Base-by-base conservation (phyloP, 495 filamentous ascomycete species). In the Paragyromitra xinjiangensis region DNA sequence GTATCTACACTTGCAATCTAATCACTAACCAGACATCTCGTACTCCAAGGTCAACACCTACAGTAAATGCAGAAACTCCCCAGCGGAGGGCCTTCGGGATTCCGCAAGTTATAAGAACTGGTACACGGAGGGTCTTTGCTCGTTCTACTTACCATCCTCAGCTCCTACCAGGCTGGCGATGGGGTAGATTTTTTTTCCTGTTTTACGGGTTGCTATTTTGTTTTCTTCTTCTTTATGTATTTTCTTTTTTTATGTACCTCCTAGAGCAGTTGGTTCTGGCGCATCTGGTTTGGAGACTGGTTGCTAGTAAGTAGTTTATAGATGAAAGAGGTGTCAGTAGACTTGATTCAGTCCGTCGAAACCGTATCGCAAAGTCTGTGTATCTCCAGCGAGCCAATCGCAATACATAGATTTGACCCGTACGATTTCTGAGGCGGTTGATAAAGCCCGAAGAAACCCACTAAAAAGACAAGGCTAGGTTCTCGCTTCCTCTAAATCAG, bases 151-250 rank as follows among this genome's bases (percentile, higher is more conserved):
- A 2, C 50, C 19, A 3, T 1, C 14, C 24, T 37, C 42, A 14
- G 2, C 45, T 67, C 45, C 5, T 4, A 14, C 7, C 1, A 8
- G 19, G 48, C 2, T 59, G 14, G 53, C 8, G 34, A 26, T 14
- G 6, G 42, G 42, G 50, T 42, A 34, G 16, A 4, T 48, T 24
- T 16, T 0, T 39, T 37, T 11, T 71, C 24, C 6, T 71, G 1
- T 51, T 51, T 51, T 48, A 48, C 26, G 42, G 11, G 1, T 34
- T 48, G 24, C 12, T 59, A 16, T 45, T 71, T 50, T 71, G 68
- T 50, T 45, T 16, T 22, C 55, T 62, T 40, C 39, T 69, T 22
- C 0, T 48, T 48, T 50, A n/a, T 22, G n/a, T 29, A 1, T 22
- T 39, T 48, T 62, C 8, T 29, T 16, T 62, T 5, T 22, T 48